These are phyloP conservation scores for Arachnomyces sp. DNA, from an alignment of 2,329 filamentous ascomycete genomes.

Conservation along the genomic window DNA sequence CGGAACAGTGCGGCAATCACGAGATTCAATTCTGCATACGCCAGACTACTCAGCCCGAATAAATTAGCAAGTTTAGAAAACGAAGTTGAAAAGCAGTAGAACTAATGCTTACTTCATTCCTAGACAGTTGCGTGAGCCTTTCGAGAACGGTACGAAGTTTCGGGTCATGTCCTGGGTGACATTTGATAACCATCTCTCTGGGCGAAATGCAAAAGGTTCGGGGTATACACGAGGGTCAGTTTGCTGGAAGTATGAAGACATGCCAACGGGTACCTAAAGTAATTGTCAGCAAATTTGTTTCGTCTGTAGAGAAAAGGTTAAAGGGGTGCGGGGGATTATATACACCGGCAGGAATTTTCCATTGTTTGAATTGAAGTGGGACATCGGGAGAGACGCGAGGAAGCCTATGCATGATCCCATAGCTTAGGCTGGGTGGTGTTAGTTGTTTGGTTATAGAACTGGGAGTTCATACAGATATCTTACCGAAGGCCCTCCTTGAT, in stretches of 20 bases:
- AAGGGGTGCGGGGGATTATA: no score
- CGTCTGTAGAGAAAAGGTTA: no score
- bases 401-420: no score
- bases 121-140: conserved; percentile 14
- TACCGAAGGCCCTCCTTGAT: conserved; percentile 23
- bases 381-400: no score
- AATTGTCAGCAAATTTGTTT: background rate
- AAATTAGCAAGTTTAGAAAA: no score
- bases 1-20: conserved; percentile 9
- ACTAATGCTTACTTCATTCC: conserved; percentile 17
- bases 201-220: conserved; percentile 13
- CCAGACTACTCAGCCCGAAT: conserved; percentile 4
- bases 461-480: no score
- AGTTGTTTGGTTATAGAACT: background rate
- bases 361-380: no score
- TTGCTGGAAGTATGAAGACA: conserved; percentile 15
- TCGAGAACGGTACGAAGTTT: conserved; percentile 17
- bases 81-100: no score
- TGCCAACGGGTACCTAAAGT: conserved; percentile 15
- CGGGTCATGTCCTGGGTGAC: conserved; percentile 4
- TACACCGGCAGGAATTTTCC: no score
- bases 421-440: no score
- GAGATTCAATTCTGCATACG: conserved; percentile 11
- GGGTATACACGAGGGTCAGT: conserved; percentile 17
- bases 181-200: conserved; percentile 15